Conservation (phyloP, 108 stramenopile species). For the Nitzschia sp. region DNA sequence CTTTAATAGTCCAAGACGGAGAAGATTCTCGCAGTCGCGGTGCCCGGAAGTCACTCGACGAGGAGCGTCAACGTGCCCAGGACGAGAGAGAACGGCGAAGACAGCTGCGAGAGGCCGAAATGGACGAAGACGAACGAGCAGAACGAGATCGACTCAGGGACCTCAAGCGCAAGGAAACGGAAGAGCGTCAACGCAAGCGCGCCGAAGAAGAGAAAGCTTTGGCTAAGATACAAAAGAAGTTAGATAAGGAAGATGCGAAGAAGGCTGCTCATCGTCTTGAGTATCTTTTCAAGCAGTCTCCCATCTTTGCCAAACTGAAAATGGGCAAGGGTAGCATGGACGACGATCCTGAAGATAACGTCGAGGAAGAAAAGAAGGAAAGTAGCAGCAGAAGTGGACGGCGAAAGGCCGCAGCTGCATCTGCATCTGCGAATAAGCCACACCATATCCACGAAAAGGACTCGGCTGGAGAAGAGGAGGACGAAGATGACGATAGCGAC, state of each 20-base stretch:
- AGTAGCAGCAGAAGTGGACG: not conserved
- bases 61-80: conserved; percentile 46
- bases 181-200: conserved; percentile 60
- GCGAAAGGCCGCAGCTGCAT: not conserved
- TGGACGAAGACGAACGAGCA: conserved; percentile 58
- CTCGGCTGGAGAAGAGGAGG: conserved; percentile 41
- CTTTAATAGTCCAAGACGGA: conserved; percentile 54
- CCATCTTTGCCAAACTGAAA: conserved; percentile 92
- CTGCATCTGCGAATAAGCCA: conserved; percentile 10
- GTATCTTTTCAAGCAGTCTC: conserved; percentile 93
- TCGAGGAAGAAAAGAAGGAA: conserved; percentile 23
- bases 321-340: conserved; percentile 49
- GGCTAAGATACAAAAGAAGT: conserved; percentile 60
- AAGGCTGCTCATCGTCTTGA: conserved; percentile 83
- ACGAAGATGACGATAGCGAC: conserved; percentile 46
- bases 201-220: conserved; percentile 65
- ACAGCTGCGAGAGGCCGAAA: conserved; percentile 35
- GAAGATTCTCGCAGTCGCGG: conserved; percentile 56
- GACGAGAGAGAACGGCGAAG: conserved; percentile 31
- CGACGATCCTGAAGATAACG: conserved; percentile 62
- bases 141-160: conserved; percentile 48
- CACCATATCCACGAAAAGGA: conserved; percentile 53
- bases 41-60: conserved; percentile 54
- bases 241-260: conserved; percentile 73
- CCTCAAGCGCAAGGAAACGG: conserved; percentile 54